Percentiles rank a stretch among this genome's conserved stretches.
These are phyloP conservation scores for Scedosporium boydii DNA, from an alignment of 2,329 filamentous ascomycete genomes.

Conservation along the genomic window DNA sequence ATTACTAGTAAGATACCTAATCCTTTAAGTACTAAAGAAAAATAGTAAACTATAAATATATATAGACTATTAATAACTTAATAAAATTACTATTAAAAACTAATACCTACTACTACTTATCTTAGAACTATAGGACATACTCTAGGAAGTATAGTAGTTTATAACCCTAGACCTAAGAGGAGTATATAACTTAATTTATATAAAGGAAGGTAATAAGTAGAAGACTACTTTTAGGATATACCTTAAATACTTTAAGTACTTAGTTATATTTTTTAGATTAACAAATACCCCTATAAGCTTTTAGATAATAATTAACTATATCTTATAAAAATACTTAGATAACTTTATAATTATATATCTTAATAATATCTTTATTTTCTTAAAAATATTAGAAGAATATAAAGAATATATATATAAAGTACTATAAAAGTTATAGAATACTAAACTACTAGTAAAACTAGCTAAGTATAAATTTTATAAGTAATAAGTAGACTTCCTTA, in stretches of 20 bases:
- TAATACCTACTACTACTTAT: conserved; percentile 8
- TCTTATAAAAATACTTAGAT: conserved; percentile 3
- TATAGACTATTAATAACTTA: conserved; percentile 6
- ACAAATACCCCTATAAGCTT: conserved; percentile 10
- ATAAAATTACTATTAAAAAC: conserved; percentile 5
- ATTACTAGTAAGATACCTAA: background rate
- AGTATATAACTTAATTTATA: conserved; percentile 7
- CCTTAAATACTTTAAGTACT: conserved; percentile 12
- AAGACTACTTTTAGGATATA: conserved; percentile 8
- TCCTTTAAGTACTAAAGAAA: background rate
- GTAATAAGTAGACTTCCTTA: background rate
- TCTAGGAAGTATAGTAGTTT: conserved; percentile 7
- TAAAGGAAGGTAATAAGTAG: conserved; percentile 7
- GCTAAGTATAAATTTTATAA: background rate
- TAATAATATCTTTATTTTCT: conserved; percentile 11
- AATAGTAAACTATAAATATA: background rate
- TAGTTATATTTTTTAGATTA: conserved; percentile 10
- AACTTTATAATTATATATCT: conserved; percentile 10
- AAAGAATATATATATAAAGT: conserved; percentile 1
- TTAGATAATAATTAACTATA: conserved; percentile 11
- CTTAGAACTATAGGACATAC: conserved; percentile 9
- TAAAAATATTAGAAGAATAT: conserved; percentile 7
- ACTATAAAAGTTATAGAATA: background rate
- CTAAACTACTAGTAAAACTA: background rate
- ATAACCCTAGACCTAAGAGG: conserved; percentile 8